These are phyloP conservation scores for Wickerhamiella shivajii DNA, from an alignment of 805 yeast species.

Conservation along the genomic window DNA sequence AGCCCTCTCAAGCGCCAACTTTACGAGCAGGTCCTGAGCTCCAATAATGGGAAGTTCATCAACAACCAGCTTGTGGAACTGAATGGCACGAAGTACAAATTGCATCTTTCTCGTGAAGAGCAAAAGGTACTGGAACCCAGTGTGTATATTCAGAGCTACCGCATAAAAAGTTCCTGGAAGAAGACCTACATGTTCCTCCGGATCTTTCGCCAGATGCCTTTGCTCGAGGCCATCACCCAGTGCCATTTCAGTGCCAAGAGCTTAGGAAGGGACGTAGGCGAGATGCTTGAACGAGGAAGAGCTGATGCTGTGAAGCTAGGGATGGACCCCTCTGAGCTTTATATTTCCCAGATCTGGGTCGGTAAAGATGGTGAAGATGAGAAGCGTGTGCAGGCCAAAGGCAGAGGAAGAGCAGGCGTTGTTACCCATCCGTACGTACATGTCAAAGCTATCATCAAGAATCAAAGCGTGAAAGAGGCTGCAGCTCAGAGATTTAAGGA, in stretches of 20 bases:
- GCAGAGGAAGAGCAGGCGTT: slow-evolving; percentile 80
- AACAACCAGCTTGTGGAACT: slow-evolving; percentile 37
- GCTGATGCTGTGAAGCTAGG: slow-evolving; percentile 51
- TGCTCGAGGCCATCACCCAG: slow-evolving; percentile 75
- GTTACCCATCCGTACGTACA: slow-evolving; percentile 66
- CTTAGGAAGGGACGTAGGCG: slow-evolving; percentile 65
- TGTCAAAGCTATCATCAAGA: slow-evolving; percentile 60
- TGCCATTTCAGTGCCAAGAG: slow-evolving; percentile 76
- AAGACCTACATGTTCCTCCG: slow-evolving; percentile 72
- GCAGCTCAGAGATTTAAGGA: slow-evolving; percentile 33
- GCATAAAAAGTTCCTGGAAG: slow-evolving; percentile 78
- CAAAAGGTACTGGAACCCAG: slow-evolving; percentile 76
- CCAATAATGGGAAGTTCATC: slow-evolving; percentile 56
- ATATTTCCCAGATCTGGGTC: slow-evolving; percentile 73
- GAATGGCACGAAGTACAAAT: slow-evolving; percentile 36
- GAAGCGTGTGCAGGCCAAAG: slow-evolving; percentile 66
- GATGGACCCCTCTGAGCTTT: slow-evolving; percentile 44
- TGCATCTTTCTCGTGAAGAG: slow-evolving; percentile 48
- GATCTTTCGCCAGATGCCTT: slow-evolving; percentile 54
- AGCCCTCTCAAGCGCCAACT: slow-evolving; percentile 59
- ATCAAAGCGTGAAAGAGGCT: slow-evolving; percentile 45
- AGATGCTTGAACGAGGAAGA: slow-evolving; percentile 56
- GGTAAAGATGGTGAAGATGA: slow-evolving; percentile 74
- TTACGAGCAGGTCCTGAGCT: slow-evolving; percentile 43
- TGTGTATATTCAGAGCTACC: slow-evolving; percentile 61